Evolutionary conservation across 1,284 basidiomycete genomes (phyloP).

Genomic region (Irpex lacteus): DNA sequence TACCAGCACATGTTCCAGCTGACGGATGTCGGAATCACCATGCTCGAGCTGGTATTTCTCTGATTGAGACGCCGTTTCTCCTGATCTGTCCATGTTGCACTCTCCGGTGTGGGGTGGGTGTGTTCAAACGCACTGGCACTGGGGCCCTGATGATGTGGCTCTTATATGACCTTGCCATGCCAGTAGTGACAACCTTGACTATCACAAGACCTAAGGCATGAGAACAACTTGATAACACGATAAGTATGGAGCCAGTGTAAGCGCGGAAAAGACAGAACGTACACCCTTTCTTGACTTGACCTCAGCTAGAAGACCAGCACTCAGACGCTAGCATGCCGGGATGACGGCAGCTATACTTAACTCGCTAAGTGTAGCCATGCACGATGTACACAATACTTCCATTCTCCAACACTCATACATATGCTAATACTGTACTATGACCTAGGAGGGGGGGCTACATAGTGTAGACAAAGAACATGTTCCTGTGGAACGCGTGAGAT

Average conservation of each 20-base stretch:
- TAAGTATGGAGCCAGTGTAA: background rate
- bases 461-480: constrained; percentile 36
- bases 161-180: no score
- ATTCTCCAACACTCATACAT: background rate
- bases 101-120: no score
- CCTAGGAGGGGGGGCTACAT: constrained; percentile 17
- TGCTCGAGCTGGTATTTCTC: background rate
- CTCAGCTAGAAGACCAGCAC: background rate
- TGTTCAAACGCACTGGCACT: background rate
- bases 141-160: no score
- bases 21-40: background rate
- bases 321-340: background rate
- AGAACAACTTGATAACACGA: background rate
- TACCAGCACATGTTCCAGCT: background rate
- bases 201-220: background rate
- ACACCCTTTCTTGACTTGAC: background rate
- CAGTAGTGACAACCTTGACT: background rate
- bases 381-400: background rate
- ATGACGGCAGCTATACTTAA: background rate
- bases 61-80: background rate
- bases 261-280: background rate
- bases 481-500: constrained; percentile 20
- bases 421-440: background rate
- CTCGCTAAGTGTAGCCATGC: background rate
- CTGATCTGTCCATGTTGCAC: background rate